Conservation (phyloP, 257 asterid genomes). For the Orobanche coerulescens region DNA sequence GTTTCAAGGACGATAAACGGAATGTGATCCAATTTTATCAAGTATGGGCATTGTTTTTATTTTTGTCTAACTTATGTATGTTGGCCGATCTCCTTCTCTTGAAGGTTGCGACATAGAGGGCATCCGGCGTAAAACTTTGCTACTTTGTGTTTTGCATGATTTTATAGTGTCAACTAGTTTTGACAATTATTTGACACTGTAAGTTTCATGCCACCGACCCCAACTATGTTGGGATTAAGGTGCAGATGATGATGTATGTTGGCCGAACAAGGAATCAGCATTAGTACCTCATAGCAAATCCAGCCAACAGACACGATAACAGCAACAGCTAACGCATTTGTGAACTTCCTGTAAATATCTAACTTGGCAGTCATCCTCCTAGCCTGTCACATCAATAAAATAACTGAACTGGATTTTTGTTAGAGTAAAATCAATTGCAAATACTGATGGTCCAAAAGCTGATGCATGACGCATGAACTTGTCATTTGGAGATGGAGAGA, state of each 20-base stretch:
- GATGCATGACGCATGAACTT: neutral
- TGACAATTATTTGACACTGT: no score
- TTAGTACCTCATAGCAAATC: slow-evolving; percentile 82
- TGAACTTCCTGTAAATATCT: slow-evolving; percentile 82
- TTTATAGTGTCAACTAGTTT: no score
- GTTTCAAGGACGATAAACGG: neutral
- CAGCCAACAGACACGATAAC: slow-evolving; percentile 89
- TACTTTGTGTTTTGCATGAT: no score
- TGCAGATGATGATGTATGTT: no score
- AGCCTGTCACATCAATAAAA: slow-evolving; percentile 42
- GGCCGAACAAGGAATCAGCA: neutral
- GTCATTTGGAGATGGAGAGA: neutral
- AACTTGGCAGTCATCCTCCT: slow-evolving; percentile 77
- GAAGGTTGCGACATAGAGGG: no score
- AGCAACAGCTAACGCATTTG: slow-evolving; percentile 82
- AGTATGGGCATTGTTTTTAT: neutral
- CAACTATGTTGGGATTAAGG: no score
- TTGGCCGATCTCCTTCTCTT: no score
- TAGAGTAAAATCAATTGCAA: slow-evolving; percentile 15
- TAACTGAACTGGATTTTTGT: slow-evolving; percentile 4
- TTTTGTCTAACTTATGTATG: neutral
- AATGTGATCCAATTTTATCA: neutral
- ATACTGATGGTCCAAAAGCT: neutral
- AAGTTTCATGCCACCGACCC: no score
- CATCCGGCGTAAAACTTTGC: no score